Base-by-base conservation (phyloP, 1,284 basidiomycete genomes). In the Fomitopsis betulina region DNA sequence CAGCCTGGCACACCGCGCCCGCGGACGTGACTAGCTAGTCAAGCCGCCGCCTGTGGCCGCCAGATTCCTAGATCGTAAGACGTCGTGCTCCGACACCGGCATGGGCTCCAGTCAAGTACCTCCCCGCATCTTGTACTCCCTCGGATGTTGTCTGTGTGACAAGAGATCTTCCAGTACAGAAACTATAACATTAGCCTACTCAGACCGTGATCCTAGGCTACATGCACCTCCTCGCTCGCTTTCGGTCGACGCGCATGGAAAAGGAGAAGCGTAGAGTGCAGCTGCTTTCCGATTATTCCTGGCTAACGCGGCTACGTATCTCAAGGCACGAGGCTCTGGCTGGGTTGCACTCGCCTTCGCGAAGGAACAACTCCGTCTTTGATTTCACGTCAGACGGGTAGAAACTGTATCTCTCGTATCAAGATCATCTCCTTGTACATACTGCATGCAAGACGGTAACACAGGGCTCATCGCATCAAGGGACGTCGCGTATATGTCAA, bases 281-380 rank as follows among this genome's bases (percentile, higher is more conserved):
- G n/a, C n/a, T 80, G 60, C 81, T 96, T 19, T 90, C 93, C 15
- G 93, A 95, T 65, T 99, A 98, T 72, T 88, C 87, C 17, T 84
- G 85, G 7, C 80, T 98, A 37, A 82, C 80, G 1, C 86, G 93
- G 64, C 79, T 99, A 45, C 89, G 90, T 38, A 86, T 97, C n/a
- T n/a, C n/a, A n/a, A n/a, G n/a, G n/a, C n/a, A n/a, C n/a, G n/a
- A n/a, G n/a, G n/a, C n/a, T n/a, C n/a, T n/a, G n/a, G n/a, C n/a
- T n/a, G n/a, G n/a, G n/a, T n/a, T n/a, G n/a, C n/a, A n/a, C n/a
- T n/a, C n/a, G n/a, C n/a, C n/a, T n/a, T n/a, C n/a, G n/a, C n/a
- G n/a, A n/a, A n/a, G n/a, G n/a, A n/a, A n/a, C n/a, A n/a, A n/a
- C n/a, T n/a, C n/a, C n/a, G n/a, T n/a, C n/a, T n/a, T n/a, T n/a